Evolutionary conservation across 2,329 filamentous ascomycete species (phyloP), one percentile per base, ranked within the genome.

Genomic region (Didymellaceae sp.): DNA sequence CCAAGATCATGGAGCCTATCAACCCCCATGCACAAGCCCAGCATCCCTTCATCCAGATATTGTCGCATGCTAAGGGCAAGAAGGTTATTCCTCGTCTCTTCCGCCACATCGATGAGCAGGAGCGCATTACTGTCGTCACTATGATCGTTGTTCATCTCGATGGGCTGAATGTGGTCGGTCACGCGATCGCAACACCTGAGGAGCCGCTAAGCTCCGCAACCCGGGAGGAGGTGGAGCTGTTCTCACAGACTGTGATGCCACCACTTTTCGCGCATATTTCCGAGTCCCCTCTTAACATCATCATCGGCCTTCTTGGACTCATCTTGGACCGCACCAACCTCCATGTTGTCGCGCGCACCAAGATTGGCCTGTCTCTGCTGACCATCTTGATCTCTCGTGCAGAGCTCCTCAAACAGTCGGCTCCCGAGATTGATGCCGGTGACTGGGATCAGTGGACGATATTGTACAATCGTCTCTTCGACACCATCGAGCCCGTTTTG

Each of bases 101-200:
- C 83, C 88, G 91, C 33, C 91, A 97, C 67, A 89, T 97, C 43
- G 89, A 89, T 57, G 89, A 92, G 55, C 89, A 97, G 68, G 92
- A 97, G 75, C 90, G 93, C 40, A 92, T 94, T 17, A 97, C 92
- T 1, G 91, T 97, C 56, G 81, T 99, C 55, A 99, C 94, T 5
- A 93, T 99, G 83, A 93, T 99, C 60, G 85, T 96, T 52, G 87
- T 97, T 42, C 91, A 97, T 65, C 85, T 99, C 24, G 94, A 97
- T 71, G 86, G 89, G 60, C 82, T 99, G 31, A 91, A 97, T 64
- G 93, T 99, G 40, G 88, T 97, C 51, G 86, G 89, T 47, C 85
- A 88, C 46, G 92, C 89, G 1, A 86, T 91, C 59, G 85, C 92
- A 38, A 83, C 82, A 8, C 83, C 85, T 7, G 89, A 88, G 13